These are phyloP conservation scores for Emydomyces testavorans DNA, from an alignment of 2,329 filamentous ascomycete species.

Conservation along the genomic window DNA sequence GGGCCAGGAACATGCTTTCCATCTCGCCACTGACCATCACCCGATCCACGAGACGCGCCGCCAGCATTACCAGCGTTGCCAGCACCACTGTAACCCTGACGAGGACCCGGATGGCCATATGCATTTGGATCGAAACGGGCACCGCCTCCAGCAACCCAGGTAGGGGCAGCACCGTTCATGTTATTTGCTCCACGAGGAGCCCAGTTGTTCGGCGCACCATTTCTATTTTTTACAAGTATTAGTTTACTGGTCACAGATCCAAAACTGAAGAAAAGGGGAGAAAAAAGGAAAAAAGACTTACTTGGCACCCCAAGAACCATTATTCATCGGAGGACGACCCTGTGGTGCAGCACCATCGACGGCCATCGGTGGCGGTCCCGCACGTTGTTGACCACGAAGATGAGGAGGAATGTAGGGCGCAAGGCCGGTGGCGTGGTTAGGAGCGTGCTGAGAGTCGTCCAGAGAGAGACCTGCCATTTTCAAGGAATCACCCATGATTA, in stretches of 20 bases:
- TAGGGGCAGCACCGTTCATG: slow-evolving; percentile 18
- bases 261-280: slow-evolving; percentile 7
- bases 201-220: slow-evolving; percentile 7
- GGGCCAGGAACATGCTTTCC: slow-evolving; percentile 93
- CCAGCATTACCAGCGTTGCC: slow-evolving; percentile 38
- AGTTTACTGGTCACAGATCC: not conserved
- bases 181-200: slow-evolving; percentile 10
- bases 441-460: slow-evolving; percentile 45
- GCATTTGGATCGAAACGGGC: slow-evolving; percentile 48
- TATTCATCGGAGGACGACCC: slow-evolving; percentile 22
- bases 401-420: slow-evolving; percentile 57
- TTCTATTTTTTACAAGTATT: not conserved
- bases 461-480: slow-evolving; percentile 48
- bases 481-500: slow-evolving; percentile 43
- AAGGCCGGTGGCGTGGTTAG: slow-evolving; percentile 39
- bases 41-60: slow-evolving; percentile 62
- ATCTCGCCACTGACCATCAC: slow-evolving; percentile 91
- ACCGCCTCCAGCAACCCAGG: slow-evolving; percentile 14
- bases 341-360: slow-evolving; percentile 31
- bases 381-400: slow-evolving; percentile 38
- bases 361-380: slow-evolving; percentile 26
- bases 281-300: slow-evolving; percentile 13
- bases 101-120: slow-evolving; percentile 50
- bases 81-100: slow-evolving; percentile 23
- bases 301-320: slow-evolving; percentile 27